These are phyloP conservation scores for Xylariaceae sp. DNA, from an alignment of 2,329 filamentous ascomycete genomes.

Conservation along the genomic window DNA sequence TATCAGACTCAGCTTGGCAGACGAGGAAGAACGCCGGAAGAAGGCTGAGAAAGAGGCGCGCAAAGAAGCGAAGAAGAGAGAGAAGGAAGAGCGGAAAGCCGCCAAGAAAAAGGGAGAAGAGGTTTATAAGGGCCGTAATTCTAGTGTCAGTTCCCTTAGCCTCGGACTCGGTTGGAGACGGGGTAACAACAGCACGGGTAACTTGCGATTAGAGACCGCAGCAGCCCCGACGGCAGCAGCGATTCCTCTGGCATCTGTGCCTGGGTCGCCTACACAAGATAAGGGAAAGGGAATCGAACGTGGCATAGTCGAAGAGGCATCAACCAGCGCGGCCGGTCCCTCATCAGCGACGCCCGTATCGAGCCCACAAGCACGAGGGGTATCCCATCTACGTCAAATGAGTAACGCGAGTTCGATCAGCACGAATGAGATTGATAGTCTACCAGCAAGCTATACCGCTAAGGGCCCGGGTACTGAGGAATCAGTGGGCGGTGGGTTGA, in stretches of 20 bases:
- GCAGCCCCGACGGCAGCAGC: slow-evolving; percentile 39
- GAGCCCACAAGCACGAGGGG: slow-evolving; percentile 48
- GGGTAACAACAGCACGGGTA: slow-evolving; percentile 55
- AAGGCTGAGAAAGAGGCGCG: slow-evolving; percentile 74
- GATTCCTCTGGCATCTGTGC: slow-evolving; percentile 28
- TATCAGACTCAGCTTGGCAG: slow-evolving; percentile 81
- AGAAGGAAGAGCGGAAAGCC: slow-evolving; percentile 77
- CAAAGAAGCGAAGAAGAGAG: slow-evolving; percentile 79
- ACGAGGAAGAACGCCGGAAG: slow-evolving; percentile 85
- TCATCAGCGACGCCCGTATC: slow-evolving; percentile 41
- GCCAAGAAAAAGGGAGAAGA: slow-evolving; percentile 54
- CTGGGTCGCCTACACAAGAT: slow-evolving; percentile 37
- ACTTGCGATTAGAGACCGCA: slow-evolving; percentile 51
- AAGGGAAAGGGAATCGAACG: slow-evolving; percentile 71
- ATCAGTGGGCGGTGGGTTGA: slow-evolving; percentile 50
- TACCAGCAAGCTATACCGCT: slow-evolving; percentile 45
- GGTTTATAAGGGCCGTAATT: slow-evolving; percentile 39
- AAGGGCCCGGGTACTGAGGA: slow-evolving; percentile 38
- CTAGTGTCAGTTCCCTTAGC: slow-evolving; percentile 60
- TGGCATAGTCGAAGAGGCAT: slow-evolving; percentile 21
- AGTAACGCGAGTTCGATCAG: slow-evolving; percentile 81
- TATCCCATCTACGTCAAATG: slow-evolving; percentile 72
- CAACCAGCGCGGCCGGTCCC: slow-evolving; percentile 32
- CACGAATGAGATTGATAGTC: slow-evolving; percentile 69
- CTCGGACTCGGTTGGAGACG: slow-evolving; percentile 54